phyloP scores from a whole-genome alignment of 2,329 filamentous ascomycete genomes.

The Fusarium sp. region DNA sequence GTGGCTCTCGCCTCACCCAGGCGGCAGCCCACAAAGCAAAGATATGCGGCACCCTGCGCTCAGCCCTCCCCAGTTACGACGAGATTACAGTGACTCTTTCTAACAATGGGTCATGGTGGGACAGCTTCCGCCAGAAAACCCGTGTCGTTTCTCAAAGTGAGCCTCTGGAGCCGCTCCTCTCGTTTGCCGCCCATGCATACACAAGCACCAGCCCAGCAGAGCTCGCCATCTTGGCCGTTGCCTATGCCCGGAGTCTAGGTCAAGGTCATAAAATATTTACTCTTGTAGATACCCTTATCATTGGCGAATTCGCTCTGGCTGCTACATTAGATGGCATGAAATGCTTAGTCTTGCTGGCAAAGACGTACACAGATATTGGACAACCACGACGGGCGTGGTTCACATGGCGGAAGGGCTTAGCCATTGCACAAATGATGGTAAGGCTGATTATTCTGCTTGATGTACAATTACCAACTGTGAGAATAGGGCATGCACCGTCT shows the following conservation, averaged over 20 bases:
- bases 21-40: not conserved
- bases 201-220: not conserved
- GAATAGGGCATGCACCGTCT: not conserved
- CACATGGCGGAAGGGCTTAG: not conserved
- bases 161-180: not conserved
- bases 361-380: not conserved
- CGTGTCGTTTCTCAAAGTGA: not conserved
- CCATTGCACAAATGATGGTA: not conserved
- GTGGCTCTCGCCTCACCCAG: not conserved
- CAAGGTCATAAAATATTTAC: not conserved
- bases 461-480: not conserved
- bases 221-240: not conserved
- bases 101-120: not conserved
- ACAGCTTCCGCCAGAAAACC: not conserved
- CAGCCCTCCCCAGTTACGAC: not conserved
- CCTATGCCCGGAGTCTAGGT: not conserved
- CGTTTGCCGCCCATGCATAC: not conserved
- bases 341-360: not conserved
- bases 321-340: not conserved
- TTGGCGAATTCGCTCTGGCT: not conserved
- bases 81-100: not conserved
- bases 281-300: not conserved
- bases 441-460: rapidly evolving
- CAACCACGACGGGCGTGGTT: not conserved
- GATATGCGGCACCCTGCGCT: not conserved